phyloP scores from a whole-genome alignment of 441 rosid species.

The Pelargonium myrrhifolium region DNA sequence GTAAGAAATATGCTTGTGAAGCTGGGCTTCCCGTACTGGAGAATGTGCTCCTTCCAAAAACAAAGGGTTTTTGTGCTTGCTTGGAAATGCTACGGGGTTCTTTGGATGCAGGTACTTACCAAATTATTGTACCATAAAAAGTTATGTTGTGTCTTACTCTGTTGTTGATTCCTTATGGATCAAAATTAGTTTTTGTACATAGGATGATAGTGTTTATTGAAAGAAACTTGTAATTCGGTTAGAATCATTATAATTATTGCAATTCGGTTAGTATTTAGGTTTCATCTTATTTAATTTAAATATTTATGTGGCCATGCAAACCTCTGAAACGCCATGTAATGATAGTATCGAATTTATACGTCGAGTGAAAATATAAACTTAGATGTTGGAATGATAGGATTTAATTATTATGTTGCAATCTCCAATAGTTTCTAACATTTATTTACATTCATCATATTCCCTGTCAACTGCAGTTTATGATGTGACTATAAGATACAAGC shows the following conservation, averaged over 20 bases:
- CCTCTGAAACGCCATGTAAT: neutral
- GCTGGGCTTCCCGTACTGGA: constrained; percentile 63
- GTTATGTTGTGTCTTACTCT: neutral
- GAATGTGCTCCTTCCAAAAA: constrained; percentile 78
- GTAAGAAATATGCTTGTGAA: constrained; percentile 66
- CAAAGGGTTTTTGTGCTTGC: constrained; percentile 73
- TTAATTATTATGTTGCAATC: neutral
- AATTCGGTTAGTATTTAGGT: too few species aligned
- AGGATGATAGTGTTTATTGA: too few species aligned
- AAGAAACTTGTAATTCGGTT: too few species aligned
- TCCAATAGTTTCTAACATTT: neutral
- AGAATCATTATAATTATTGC: too few species aligned
- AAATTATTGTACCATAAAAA: neutral
- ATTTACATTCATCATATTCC: neutral
- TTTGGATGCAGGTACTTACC: constrained; percentile 67
- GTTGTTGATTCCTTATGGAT: too few species aligned
- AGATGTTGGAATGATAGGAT: neutral
- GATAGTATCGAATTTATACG: neutral
- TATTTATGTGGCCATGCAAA: neutral
- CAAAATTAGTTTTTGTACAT: too few species aligned
- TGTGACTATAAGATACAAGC: constrained; percentile 73
- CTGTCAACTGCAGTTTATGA: constrained; percentile 70
- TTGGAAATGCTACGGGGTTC: constrained; percentile 58
- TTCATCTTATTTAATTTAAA: too few species aligned
- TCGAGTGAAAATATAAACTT: neutral